Evolutionary conservation across 1,284 basidiomycete species (phyloP), one percentile per base, ranked within the genome.

Genomic region (Fomitopsis palustris): DNA sequence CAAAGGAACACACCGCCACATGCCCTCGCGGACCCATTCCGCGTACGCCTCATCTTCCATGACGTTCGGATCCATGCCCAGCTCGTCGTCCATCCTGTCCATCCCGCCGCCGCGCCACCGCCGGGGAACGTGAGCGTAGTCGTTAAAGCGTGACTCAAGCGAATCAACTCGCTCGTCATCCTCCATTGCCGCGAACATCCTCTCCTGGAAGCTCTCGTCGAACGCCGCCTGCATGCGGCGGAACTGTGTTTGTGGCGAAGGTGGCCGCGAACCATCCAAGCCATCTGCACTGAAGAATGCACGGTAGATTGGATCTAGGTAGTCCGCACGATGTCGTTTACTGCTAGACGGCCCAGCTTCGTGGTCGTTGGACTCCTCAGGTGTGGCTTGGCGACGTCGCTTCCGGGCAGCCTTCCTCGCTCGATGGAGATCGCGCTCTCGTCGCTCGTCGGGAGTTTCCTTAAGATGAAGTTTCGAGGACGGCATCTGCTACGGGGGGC

Each of bases 21-120:
- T 93, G 33, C 89, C 90, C 43, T 79, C 73, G 60, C 92, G 75
- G 37, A 93, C 74, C 85, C 88, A 93, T 67, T 93, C 91, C 2
- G 86, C 84, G 64, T 93, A 93, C 64, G 91, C 86, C 62, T 93
- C 89, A n/a, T 93, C 90, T 65, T 90, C 87, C 87, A 93, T 87
- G 60, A 75, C 66, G 31, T 72, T 74, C 17, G 88, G 87, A 63
- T 90, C 77, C 25, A 79, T 65, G 37, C 74, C 76, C 27, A 77
- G 62, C 72, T 96, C 88, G 67, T 83, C 79, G 42, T 78, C 79
- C 56, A 74, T 61, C 67, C 65, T 55, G 64, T 70, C 65, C 66
- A 71, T 62, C 59, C 72, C 62, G 25, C 72, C 69, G n/a, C 71
- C 69, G n/a, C 75, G 62, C 83, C 84, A 86, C 35, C 82, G 74